Base-by-base conservation (phyloP, 345 rosid species). In the Bruguiera gymnorhiza region DNA sequence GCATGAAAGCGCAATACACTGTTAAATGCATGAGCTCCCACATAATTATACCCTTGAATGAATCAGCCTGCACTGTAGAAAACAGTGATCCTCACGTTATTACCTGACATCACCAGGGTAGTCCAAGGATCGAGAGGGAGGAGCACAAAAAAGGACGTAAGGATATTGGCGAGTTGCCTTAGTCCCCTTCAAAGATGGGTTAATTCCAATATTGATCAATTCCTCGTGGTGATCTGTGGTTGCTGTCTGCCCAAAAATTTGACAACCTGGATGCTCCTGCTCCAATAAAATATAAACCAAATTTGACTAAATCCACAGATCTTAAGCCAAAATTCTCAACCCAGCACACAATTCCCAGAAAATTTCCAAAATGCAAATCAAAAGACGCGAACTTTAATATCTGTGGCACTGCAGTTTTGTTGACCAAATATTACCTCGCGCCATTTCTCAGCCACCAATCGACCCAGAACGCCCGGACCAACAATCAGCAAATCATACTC, bases 381-480 rank as follows among this genome's bases (percentile, higher is more conserved):
- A 65, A 56, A 65, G 50, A n/a, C 48, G 8, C 18, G 27, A 26
- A 60, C 39, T 21, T n/a, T 55, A 23, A 55, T 27, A 13, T 3
- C 55, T 21, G 7, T 9, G 16, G 6, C 60, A 4, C 13, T 56
- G 23, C 60, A 56, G 2, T 43, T 3, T 43, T 13, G n/a, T 43
- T 21, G 52, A 37, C 36, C 39, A 69, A 63, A 24, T 24, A 64
- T 18, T 81, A 94, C 99, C 96, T 86, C 75, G 65, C 83, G 83
- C 99, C 97, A 95, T 62, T 85, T 76, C 78, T 92, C 81, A 24
- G 97, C 99, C 37, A 89, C 99, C 73, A 92, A 81, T 60, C 97
- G 99, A 75, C 99, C 97, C 53, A 95, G 96, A 80, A 92, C 97
- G 62, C 99, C 99, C 0, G 99, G 93, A 56, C 99, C 99, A 18